Conservation (phyloP, 177 flowering plant genomes). For the Vitis hybrid region DNA sequence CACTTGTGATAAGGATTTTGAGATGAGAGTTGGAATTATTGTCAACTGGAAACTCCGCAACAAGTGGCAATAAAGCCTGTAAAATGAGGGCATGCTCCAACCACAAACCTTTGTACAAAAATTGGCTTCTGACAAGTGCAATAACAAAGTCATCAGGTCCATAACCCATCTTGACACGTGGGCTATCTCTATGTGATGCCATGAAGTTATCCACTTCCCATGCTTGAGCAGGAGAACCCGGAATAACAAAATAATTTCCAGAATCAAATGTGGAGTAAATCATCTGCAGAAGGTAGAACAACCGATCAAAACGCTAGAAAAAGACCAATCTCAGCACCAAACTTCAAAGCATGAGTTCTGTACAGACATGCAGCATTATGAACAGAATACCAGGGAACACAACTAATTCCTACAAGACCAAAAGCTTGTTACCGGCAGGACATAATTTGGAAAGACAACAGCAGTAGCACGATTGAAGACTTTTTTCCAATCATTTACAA, state of each 20-base stretch:
- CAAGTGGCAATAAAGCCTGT: constrained; percentile 66
- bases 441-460: constrained; percentile 81
- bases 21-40: constrained; percentile 39
- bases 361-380: neutral
- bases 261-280: constrained; percentile 75
- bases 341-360: constrained; percentile 2
- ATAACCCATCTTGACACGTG: constrained; percentile 46
- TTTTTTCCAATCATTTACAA: constrained; percentile 75
- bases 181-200: constrained; percentile 33
- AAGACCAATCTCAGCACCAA: neutral
- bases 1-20: constrained; percentile 58
- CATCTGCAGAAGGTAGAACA: constrained; percentile 48
- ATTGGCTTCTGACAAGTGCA: constrained; percentile 77
- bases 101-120: constrained; percentile 83
- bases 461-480: constrained; percentile 79
- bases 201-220: constrained; percentile 52
- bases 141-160: constrained; percentile 57
- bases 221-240: constrained; percentile 82
- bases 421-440: constrained; percentile 65
- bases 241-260: constrained; percentile 86
- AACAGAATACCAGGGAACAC: neutral
- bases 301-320: neutral
- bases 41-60: constrained; percentile 35
- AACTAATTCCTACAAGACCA: neutral
- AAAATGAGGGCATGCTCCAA: constrained; percentile 87